Evolutionary conservation across 2,329 filamentous ascomycete species (phyloP).

Genomic region (Arthrobotrys entomopaga): DNA sequence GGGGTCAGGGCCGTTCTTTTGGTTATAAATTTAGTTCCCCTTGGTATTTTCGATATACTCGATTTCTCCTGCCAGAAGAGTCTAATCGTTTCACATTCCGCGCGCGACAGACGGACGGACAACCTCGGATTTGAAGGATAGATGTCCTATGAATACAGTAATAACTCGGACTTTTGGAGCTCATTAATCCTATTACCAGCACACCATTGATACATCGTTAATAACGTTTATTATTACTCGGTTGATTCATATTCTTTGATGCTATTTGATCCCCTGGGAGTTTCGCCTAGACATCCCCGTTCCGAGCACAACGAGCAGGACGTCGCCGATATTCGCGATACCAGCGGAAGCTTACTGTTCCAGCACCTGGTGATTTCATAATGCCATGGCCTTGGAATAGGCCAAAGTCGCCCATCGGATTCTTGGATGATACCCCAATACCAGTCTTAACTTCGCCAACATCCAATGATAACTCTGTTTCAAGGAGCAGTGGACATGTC

Average conservation of each 20-base stretch:
- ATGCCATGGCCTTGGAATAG: conserved; percentile 55
- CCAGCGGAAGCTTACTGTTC: conserved; percentile 14
- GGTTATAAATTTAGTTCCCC: neutral
- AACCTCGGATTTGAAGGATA: too few relatives aligned
- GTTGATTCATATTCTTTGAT: conserved; percentile 30
- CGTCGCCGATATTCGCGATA: conserved; percentile 30
- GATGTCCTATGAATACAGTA: too few relatives aligned
- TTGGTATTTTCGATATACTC: neutral
- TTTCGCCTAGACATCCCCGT: conserved; percentile 37
- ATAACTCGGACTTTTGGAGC: too few relatives aligned
- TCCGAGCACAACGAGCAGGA: conserved; percentile 13
- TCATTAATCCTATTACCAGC: too few relatives aligned
- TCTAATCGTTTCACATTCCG: neutral
- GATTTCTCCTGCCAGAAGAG: neutral
- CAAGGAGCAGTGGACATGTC: neutral
- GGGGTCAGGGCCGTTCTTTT: neutral
- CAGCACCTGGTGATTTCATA: conserved; percentile 37
- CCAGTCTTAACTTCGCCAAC: conserved; percentile 5
- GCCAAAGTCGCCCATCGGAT: conserved; percentile 52
- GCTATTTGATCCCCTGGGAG: conserved; percentile 34
- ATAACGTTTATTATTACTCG: neutral
- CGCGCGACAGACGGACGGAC: neutral
- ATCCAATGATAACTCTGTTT: neutral
- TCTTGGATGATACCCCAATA: conserved; percentile 22
- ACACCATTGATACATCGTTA: neutral